phyloP scores from a whole-genome alignment of 331 rosid species.

The Pyrus hybrid region DNA sequence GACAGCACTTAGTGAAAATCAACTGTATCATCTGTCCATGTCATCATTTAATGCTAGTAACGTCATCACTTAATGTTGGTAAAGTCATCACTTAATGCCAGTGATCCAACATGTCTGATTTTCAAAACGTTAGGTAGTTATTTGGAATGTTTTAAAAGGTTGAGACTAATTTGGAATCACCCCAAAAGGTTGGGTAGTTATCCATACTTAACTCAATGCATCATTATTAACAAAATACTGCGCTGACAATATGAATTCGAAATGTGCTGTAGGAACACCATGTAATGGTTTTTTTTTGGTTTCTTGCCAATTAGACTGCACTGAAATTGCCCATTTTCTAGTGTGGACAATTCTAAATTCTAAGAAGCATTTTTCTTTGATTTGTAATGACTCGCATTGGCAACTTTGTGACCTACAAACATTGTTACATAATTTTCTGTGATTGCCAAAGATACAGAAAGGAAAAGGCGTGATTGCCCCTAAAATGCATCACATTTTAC shows the following conservation, averaged over 20 bases:
- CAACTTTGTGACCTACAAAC: neutral
- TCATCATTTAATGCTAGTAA: too few species aligned
- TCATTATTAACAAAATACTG: neutral
- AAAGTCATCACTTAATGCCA: too few species aligned
- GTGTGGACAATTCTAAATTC: neutral
- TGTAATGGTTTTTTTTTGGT: neutral
- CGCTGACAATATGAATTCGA: neutral
- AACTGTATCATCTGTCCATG: too few species aligned
- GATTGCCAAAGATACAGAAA: neutral
- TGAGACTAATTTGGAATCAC: too few species aligned
- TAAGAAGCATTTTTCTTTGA: neutral
- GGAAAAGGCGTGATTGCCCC: neutral
- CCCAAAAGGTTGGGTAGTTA: too few species aligned
- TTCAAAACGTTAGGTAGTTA: too few species aligned
- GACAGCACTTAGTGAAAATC: too few species aligned
- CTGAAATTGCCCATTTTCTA: neutral
- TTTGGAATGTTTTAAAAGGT: too few species aligned
- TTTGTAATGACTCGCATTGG: too few species aligned
- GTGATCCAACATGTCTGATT: too few species aligned
- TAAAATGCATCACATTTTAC: neutral
- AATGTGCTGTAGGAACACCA: neutral
- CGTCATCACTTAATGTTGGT: too few species aligned
- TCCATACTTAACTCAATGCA: neutral
- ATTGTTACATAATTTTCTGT: neutral
- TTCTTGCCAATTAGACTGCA: neutral